These are phyloP conservation scores for Saccharata proteae DNA, from an alignment of 2,329 filamentous ascomycete species.

Conservation along the genomic window DNA sequence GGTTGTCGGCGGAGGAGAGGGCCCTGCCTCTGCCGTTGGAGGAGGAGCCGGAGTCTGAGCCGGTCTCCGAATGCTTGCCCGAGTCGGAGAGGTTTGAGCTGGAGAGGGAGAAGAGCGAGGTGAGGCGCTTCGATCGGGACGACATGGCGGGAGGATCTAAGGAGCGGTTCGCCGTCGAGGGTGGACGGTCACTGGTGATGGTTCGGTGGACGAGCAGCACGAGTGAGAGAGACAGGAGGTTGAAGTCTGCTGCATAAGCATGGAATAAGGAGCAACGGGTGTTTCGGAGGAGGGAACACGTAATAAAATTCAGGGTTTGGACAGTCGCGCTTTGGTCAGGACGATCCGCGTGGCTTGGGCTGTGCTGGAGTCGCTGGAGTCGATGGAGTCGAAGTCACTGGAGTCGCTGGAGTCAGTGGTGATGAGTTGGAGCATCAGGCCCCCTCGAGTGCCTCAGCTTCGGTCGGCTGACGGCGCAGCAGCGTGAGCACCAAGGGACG, in stretches of 20 bases:
- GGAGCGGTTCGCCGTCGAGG: slow-evolving; percentile 4
- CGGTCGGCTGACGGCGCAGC: no score
- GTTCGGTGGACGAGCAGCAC: neutral
- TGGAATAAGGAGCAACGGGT: neutral
- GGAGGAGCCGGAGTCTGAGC: slow-evolving; percentile 1
- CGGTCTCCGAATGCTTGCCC: slow-evolving; percentile 3
- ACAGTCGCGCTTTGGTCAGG: no score
- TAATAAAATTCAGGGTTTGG: slow-evolving; percentile 8
- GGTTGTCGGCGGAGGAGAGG: slow-evolving; percentile 5
- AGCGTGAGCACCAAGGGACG: no score
- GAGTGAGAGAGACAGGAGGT: slow-evolving; percentile 4
- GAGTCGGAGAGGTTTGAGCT: slow-evolving; percentile 5
- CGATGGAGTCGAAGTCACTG: no score
- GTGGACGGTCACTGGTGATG: slow-evolving; percentile 2
- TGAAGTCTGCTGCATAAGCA: no score
- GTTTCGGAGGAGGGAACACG: slow-evolving; percentile 2
- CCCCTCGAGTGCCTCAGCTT: no score
- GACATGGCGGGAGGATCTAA: slow-evolving; percentile 3
- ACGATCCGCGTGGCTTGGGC: no score
- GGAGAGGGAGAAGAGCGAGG: slow-evolving; percentile 8
- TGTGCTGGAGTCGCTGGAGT: no score
- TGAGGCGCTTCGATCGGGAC: slow-evolving; percentile 7
- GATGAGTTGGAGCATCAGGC: no score
- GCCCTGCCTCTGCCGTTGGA: slow-evolving; percentile 3
- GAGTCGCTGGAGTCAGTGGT: no score